Evolutionary conservation across 75 land plant species (phyloP).

Genomic region (Pinus albicaulis): DNA sequence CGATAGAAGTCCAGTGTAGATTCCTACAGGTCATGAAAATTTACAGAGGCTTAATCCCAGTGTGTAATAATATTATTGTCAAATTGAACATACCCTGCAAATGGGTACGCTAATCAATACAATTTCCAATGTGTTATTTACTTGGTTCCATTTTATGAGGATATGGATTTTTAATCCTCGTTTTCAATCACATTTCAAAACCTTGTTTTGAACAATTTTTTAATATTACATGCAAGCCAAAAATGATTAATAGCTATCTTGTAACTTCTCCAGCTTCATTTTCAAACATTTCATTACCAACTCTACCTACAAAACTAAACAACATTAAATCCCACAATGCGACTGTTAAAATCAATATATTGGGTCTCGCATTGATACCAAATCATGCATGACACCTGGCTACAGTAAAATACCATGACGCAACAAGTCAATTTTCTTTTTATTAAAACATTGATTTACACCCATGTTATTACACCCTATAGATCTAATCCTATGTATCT

Average conservation of each 20-base stretch:
- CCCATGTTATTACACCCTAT: neutral
- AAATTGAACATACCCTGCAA: conserved; percentile 34
- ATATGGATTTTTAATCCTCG: too few relatives aligned
- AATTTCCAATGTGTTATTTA: neutral
- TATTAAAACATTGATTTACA: neutral
- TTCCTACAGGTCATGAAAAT: neutral
- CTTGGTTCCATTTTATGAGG: neutral
- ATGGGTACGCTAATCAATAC: conserved; percentile 14
- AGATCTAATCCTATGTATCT: too few relatives aligned
- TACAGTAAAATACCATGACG: neutral
- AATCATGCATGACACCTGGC: neutral
- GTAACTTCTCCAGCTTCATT: conserved; percentile 99
- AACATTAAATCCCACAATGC: neutral
- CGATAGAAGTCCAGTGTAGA: conserved; percentile 1
- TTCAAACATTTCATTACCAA: conserved; percentile 87
- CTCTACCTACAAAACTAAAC: conserved; percentile 95
- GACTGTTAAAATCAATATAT: neutral
- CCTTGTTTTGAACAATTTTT: too few relatives aligned
- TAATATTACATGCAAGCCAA: neutral
- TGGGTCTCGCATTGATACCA: neutral
- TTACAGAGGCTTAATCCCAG: conserved; percentile 31
- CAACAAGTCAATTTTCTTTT: neutral
- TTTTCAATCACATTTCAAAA: too few relatives aligned
- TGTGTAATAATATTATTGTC: conserved; percentile 15
- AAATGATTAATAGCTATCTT: conserved; percentile 36